phyloP scores from a whole-genome alignment of 164 flowering plant species.

The Litsea cubeba region DNA sequence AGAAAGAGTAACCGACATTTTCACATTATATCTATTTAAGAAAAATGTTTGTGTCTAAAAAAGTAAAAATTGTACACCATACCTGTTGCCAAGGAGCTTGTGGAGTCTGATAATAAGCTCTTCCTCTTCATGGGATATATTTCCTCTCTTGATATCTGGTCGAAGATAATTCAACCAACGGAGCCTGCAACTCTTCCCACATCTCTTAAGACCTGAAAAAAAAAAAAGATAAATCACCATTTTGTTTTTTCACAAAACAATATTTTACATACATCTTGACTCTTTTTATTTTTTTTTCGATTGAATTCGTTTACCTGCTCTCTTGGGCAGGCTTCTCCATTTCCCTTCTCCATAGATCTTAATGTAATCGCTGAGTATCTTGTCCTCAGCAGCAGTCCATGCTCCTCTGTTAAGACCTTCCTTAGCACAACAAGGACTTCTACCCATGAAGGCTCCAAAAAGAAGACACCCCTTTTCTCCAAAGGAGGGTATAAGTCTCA shows the following conservation, averaged over 20 bases:
- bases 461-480: background rate
- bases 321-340: constrained; percentile 30
- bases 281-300: background rate
- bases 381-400: constrained; percentile 29
- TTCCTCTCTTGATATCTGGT: constrained; percentile 33
- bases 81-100: constrained; percentile 30
- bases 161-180: constrained; percentile 31
- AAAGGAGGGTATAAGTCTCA: constrained; percentile 2
- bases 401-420: constrained; percentile 30
- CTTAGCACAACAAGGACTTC: constrained; percentile 28
- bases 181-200: constrained; percentile 30
- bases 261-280: background rate
- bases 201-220: constrained; percentile 24
- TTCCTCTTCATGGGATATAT: constrained; percentile 26
- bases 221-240: too few relatives aligned
- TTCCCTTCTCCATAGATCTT: constrained; percentile 24
- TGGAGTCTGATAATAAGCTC: constrained; percentile 31
- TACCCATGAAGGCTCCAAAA: constrained; percentile 17
- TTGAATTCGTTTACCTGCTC: constrained; percentile 19
- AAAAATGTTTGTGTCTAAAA: too few relatives aligned
- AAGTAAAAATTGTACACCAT: background rate
- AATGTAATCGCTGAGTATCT: constrained; percentile 19
- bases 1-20: too few relatives aligned
- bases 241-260: background rate
- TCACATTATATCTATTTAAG: too few relatives aligned